Evolutionary conservation across 2,329 filamentous ascomycete genomes (phyloP).

Genomic region (Stylonectria norvegica): DNA sequence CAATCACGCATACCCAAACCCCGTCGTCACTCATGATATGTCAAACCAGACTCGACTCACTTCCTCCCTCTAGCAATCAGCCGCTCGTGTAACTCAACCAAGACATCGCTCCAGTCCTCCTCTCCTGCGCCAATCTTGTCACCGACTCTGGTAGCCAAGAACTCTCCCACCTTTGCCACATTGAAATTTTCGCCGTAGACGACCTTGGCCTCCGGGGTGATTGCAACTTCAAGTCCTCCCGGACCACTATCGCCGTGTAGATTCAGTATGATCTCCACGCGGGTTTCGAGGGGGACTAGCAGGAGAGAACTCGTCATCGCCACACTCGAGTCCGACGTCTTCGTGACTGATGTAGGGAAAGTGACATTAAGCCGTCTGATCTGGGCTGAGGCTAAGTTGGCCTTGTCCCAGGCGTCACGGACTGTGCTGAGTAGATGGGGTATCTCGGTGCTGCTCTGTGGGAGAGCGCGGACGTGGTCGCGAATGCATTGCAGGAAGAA

Average conservation of each 20-base stretch:
- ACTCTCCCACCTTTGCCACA: constrained; percentile 70
- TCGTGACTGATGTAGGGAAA: constrained; percentile 62
- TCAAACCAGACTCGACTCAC: constrained; percentile 25
- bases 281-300: constrained; percentile 62
- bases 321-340: constrained; percentile 63
- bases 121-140: constrained; percentile 33
- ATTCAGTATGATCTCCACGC: constrained; percentile 61
- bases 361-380: constrained; percentile 59
- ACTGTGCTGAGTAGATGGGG: constrained; percentile 58
- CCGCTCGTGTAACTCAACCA: constrained; percentile 54
- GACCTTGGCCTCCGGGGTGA: constrained; percentile 56
- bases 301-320: constrained; percentile 60
- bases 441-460: constrained; percentile 55
- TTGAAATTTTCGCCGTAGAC: constrained; percentile 79
- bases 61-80: constrained; percentile 56
- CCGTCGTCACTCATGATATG: constrained; percentile 28
- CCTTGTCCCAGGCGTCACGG: constrained; percentile 63
- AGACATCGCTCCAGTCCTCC: constrained; percentile 51
- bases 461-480: constrained; percentile 61
- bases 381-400: constrained; percentile 55
- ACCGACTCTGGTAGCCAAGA: constrained; percentile 55
- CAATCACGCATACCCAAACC: constrained; percentile 12
- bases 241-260: constrained; percentile 46
- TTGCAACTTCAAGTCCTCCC: constrained; percentile 51
- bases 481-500: constrained; percentile 74